Conservation (phyloP, 2,329 filamentous ascomycete species). For the Aspergillus unguis region DNA sequence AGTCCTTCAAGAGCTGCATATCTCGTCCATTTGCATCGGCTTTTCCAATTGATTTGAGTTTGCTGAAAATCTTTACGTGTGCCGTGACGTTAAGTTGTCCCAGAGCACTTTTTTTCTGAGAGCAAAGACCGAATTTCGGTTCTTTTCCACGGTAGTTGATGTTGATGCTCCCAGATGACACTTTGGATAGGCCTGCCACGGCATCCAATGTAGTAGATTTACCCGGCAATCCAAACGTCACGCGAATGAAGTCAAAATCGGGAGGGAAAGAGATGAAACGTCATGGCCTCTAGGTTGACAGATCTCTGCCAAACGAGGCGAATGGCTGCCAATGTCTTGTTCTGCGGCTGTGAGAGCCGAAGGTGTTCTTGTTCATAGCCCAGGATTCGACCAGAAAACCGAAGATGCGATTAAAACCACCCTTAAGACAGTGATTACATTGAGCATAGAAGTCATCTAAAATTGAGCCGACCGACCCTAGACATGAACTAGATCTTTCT, state of each 20-base stretch:
- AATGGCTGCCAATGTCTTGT: neutral
- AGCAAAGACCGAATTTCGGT: slow-evolving; percentile 79
- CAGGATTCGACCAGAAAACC: neutral
- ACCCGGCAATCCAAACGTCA: slow-evolving; percentile 59
- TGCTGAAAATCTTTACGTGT: slow-evolving; percentile 80
- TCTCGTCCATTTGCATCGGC: slow-evolving; percentile 59
- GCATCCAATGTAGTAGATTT: slow-evolving; percentile 88
- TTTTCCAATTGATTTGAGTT: slow-evolving; percentile 64
- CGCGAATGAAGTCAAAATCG: neutral
- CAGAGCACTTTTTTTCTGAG: slow-evolving; percentile 95
- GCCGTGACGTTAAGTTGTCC: slow-evolving; percentile 85
- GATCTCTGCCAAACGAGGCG: neutral
- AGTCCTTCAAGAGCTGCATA: slow-evolving; percentile 60
- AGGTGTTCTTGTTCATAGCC: neutral
- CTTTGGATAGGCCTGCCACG: slow-evolving; percentile 75
- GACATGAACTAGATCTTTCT: neutral
- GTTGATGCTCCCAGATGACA: slow-evolving; percentile 72
- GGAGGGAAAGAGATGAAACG: slow-evolving; percentile 1
- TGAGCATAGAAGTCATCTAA: neutral
- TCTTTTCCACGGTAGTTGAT: slow-evolving; percentile 75
- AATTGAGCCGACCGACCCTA: neutral
- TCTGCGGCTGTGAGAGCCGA: neutral
- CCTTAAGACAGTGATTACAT: neutral
- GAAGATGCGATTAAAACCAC: neutral
- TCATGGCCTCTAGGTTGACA: neutral